A percentile compares a stretch with the other conserved stretches of the same genome.
These are phyloP conservation scores for Pyracantha coccinea DNA, from an alignment of 331 rosid genomes.

Conservation along the genomic window DNA sequence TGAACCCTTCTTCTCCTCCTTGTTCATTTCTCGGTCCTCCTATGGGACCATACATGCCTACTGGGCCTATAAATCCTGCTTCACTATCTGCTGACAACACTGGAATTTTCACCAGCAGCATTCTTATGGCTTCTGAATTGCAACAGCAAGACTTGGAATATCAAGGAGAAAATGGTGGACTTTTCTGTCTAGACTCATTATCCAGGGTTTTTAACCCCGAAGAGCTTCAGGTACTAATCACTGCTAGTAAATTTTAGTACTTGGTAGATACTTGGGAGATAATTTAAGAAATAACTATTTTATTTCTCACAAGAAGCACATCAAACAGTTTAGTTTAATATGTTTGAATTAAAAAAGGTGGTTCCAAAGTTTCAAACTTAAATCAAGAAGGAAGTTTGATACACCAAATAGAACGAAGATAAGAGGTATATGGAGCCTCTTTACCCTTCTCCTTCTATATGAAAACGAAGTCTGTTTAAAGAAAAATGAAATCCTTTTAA, in stretches of 20 bases:
- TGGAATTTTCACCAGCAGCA: slow-evolving; percentile 44
- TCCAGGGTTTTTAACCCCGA: slow-evolving; percentile 51
- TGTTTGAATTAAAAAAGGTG: too few relatives aligned
- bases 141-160: slow-evolving; percentile 72
- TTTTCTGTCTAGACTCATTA: slow-evolving; percentile 59
- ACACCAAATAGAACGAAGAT: not conserved
- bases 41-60: slow-evolving; percentile 51
- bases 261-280: not conserved
- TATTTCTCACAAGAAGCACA: not conserved
- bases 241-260: not conserved
- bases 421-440: not conserved
- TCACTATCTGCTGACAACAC: slow-evolving; percentile 60
- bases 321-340: not conserved
- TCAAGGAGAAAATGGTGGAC: slow-evolving; percentile 72
- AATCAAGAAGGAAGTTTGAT: not conserved
- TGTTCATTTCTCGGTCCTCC: slow-evolving; percentile 58
- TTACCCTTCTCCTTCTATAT: not conserved
- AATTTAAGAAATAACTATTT: not conserved
- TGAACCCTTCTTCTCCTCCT: slow-evolving; percentile 63
- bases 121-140: slow-evolving; percentile 58
- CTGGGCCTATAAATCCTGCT: slow-evolving; percentile 31
- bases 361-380: not conserved
- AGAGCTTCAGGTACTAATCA: slow-evolving; percentile 73
- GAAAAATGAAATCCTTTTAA: too few relatives aligned
- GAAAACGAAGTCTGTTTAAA: too few relatives aligned